Percentiles rank a stretch among this genome's conserved stretches.
Evolutionary conservation across 768 basidiomycete genomes (phyloP).

Genomic region (Rhizopogon vinicolor): DNA sequence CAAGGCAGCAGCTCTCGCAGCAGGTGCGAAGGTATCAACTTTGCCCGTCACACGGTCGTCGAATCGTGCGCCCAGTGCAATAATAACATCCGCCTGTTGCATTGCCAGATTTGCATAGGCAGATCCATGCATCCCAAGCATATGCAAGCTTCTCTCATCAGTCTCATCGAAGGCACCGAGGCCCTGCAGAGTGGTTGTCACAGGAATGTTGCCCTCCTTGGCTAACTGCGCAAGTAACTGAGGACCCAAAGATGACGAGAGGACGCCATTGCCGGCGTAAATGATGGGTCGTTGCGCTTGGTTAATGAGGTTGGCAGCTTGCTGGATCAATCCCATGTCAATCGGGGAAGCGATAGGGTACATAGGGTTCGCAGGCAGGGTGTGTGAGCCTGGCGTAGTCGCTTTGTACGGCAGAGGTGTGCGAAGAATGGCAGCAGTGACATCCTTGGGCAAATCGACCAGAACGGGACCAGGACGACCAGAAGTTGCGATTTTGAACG

Average conservation of each 20-base stretch:
- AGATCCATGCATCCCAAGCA: conserved; percentile 98
- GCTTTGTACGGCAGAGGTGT: conserved; percentile 81
- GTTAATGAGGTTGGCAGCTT: conserved; percentile 90
- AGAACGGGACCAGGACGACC: conserved; percentile 97
- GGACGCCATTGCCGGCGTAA: conserved; percentile 90
- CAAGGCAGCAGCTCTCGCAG: conserved; percentile 78
- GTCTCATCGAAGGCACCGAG: conserved; percentile 94
- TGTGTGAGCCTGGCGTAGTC: conserved; percentile 79
- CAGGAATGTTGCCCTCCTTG: conserved; percentile 89
- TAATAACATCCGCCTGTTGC: conserved; percentile 96
- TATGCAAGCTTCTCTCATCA: conserved; percentile 82
- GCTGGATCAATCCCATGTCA: conserved; percentile 64
- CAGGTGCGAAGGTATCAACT: conserved; percentile 85
- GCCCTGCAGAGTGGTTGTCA: conserved; percentile 94
- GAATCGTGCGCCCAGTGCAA: conserved; percentile 93
- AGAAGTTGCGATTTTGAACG: conserved; percentile 97
- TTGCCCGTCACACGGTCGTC: conserved; percentile 98
- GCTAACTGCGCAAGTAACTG: conserved; percentile 73
- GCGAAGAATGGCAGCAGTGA: conserved; percentile 89
- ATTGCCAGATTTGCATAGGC: conserved; percentile 98
- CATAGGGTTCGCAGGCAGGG: conserved; percentile 72
- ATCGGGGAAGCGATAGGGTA: conserved; percentile 50
- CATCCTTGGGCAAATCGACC: conserved; percentile 98
- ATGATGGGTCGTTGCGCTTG: conserved; percentile 86
- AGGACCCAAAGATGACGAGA: conserved; percentile 79